Percentiles rank a stretch among this genome's conserved stretches.
phyloP scores from a whole-genome alignment of 1,284 basidiomycete species.

The Ustanciosporium gigantosporum region DNA sequence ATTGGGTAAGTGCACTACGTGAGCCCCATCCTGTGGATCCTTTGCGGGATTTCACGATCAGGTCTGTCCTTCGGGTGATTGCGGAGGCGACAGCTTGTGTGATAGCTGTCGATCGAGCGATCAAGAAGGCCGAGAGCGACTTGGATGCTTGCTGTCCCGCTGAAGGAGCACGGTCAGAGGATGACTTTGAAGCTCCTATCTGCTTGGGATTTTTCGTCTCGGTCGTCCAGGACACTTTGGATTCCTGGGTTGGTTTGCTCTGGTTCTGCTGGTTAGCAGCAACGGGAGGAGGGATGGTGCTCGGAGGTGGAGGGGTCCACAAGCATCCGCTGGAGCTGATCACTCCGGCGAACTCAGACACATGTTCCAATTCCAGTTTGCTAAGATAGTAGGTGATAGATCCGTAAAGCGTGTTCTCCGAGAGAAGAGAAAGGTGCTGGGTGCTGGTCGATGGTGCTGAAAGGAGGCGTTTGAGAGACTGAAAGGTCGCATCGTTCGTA shows the following conservation, averaged over 20 bases:
- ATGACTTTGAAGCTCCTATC: not conserved
- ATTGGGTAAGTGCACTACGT: slow-evolving; percentile 34
- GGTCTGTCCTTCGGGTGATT: slow-evolving; percentile 40
- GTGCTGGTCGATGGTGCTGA: slow-evolving; percentile 46
- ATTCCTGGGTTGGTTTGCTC: not conserved
- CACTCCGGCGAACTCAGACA: slow-evolving; percentile 41
- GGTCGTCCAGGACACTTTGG: not conserved
- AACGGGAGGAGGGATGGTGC: not conserved
- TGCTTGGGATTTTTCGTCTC: not conserved
- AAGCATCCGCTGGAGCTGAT: slow-evolving; percentile 46
- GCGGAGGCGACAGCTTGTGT: slow-evolving; percentile 47
- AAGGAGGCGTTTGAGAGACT: slow-evolving; percentile 49
- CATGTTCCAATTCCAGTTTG: slow-evolving; percentile 40
- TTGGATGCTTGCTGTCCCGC: not conserved
- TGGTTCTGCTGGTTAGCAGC: slow-evolving; percentile 2
- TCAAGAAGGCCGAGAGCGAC: slow-evolving; percentile 28
- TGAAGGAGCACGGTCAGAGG: not conserved
- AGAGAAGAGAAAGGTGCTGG: slow-evolving; percentile 48
- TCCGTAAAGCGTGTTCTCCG: slow-evolving; percentile 45
- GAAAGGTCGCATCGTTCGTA: slow-evolving; percentile 45
- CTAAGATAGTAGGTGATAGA: slow-evolving; percentile 54
- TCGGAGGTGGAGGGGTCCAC: slow-evolving; percentile 39
- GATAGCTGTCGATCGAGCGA: slow-evolving; percentile 30
- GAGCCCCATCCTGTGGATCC: slow-evolving; percentile 38
- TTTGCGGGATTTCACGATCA: slow-evolving; percentile 32